These are phyloP conservation scores for Zymoseptoria ardabiliae DNA, from an alignment of 2,329 filamentous ascomycete genomes.

Conservation along the genomic window DNA sequence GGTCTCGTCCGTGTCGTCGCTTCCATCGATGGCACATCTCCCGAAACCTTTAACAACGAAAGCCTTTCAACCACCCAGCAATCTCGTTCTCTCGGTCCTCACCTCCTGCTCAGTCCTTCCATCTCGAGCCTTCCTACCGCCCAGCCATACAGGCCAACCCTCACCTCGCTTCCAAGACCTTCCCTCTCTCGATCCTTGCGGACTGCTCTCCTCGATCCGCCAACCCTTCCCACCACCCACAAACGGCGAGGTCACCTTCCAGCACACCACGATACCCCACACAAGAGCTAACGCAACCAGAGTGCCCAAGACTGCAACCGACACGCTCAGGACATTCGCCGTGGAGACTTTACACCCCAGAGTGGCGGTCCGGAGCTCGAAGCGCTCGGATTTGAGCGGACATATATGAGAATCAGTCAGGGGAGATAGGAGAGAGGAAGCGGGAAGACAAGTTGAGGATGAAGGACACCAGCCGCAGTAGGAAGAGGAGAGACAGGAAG, in stretches of 20 bases:
- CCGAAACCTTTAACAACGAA: too few relatives aligned
- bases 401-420: conserved; percentile 29
- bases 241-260: conserved; percentile 18
- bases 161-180: conserved; percentile 6
- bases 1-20: too few relatives aligned
- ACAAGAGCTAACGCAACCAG: conserved; percentile 33
- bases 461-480: conserved; percentile 40
- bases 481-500: conserved; percentile 21
- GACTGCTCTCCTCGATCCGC: conserved; percentile 24
- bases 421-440: conserved; percentile 35
- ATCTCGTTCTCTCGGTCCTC: conserved; percentile 25
- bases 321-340: conserved; percentile 37
- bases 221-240: conserved; percentile 26
- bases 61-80: conserved; percentile 11
- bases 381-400: conserved; percentile 36
- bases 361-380: conserved; percentile 38
- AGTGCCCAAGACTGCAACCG: conserved; percentile 38
- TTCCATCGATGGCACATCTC: too few relatives aligned
- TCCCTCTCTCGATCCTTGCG: conserved; percentile 19
- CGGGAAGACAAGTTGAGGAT: conserved; percentile 37
- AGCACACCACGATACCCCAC: conserved; percentile 20
- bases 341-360: conserved; percentile 42
- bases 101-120: conserved; percentile 33
- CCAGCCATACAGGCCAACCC: conserved; percentile 9
- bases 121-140: conserved; percentile 9